Evolutionary conservation across 805 yeast genomes (phyloP).

Genomic region (Saturnispora serradocipensis): DNA sequence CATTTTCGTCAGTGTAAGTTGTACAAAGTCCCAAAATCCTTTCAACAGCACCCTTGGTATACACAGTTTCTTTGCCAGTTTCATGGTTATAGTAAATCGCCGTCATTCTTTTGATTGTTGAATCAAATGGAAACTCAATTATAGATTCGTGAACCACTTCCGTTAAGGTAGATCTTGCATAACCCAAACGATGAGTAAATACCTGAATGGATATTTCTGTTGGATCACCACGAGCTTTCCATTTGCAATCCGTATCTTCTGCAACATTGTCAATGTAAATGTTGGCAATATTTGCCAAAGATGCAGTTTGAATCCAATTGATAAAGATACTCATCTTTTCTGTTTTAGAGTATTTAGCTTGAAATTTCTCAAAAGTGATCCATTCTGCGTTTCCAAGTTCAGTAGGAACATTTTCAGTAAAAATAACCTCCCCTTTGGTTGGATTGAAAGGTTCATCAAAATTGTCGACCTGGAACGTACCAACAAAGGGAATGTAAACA

Average conservation of each 20-base stretch:
- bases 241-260: slow-evolving; percentile 30
- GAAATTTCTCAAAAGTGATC: slow-evolving; percentile 22
- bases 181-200: slow-evolving; percentile 50
- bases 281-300: slow-evolving; percentile 73
- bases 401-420: slow-evolving; percentile 29
- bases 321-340: slow-evolving; percentile 24
- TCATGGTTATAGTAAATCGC: slow-evolving; percentile 38
- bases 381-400: slow-evolving; percentile 31
- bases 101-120: slow-evolving; percentile 65
- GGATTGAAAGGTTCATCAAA: slow-evolving; percentile 60
- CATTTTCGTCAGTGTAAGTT: slow-evolving; percentile 39
- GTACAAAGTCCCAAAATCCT: slow-evolving; percentile 50
- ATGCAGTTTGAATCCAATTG: slow-evolving; percentile 55
- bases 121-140: slow-evolving; percentile 67
- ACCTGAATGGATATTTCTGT: slow-evolving; percentile 86
- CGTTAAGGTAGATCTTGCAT: slow-evolving; percentile 36
- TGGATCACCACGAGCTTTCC: slow-evolving; percentile 85
- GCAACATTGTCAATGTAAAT: slow-evolving; percentile 41
- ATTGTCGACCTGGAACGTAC: slow-evolving; percentile 43
- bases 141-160: slow-evolving; percentile 37
- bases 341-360: slow-evolving; percentile 9
- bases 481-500: slow-evolving; percentile 59
- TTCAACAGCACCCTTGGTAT: slow-evolving; percentile 73
- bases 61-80: slow-evolving; percentile 25
- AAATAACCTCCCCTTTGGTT: slow-evolving; percentile 39